These are phyloP conservation scores for Gryganskiella cystojenkinii DNA, from an alignment of 192 early-diverging fungal genomes.

Conservation along the genomic window DNA sequence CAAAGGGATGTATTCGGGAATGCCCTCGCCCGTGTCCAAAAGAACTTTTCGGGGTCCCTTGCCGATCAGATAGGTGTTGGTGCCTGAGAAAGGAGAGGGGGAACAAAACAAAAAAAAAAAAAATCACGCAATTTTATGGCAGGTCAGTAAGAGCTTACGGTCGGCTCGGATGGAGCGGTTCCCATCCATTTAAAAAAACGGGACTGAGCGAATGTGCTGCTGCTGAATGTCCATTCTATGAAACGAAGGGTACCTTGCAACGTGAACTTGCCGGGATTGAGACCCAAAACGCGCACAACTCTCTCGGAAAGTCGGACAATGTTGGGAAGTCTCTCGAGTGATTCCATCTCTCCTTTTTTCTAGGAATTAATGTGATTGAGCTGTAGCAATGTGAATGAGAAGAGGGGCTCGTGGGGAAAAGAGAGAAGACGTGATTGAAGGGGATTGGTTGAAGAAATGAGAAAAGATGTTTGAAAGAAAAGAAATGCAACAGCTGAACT, in stretches of 20 bases:
- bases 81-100: slow-evolving; percentile 57
- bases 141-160: too few relatives aligned
- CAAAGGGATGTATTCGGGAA: slow-evolving; percentile 70
- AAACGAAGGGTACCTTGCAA: slow-evolving; percentile 80
- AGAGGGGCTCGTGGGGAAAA: too few relatives aligned
- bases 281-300: slow-evolving; percentile 76
- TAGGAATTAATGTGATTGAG: slow-evolving; percentile 1
- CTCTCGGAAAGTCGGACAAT: slow-evolving; percentile 65
- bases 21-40: slow-evolving; percentile 85
- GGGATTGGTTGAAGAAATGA: too few relatives aligned
- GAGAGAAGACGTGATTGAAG: too few relatives aligned
- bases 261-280: slow-evolving; percentile 85
- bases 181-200: too few relatives aligned
- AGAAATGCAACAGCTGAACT: not conserved
- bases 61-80: slow-evolving; percentile 91
- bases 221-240: not conserved
- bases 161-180: too few relatives aligned
- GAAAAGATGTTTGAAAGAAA: not conserved
- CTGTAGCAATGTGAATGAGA: too few relatives aligned
- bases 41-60: slow-evolving; percentile 75
- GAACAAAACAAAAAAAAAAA: not conserved
- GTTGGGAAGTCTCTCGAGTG: slow-evolving; percentile 60
- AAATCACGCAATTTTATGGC: not conserved
- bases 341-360: slow-evolving; percentile 54
- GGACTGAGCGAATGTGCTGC: not conserved